Conservation (phyloP, 2,329 filamentous ascomycete species). For the Stenocarpella maydis region DNA sequence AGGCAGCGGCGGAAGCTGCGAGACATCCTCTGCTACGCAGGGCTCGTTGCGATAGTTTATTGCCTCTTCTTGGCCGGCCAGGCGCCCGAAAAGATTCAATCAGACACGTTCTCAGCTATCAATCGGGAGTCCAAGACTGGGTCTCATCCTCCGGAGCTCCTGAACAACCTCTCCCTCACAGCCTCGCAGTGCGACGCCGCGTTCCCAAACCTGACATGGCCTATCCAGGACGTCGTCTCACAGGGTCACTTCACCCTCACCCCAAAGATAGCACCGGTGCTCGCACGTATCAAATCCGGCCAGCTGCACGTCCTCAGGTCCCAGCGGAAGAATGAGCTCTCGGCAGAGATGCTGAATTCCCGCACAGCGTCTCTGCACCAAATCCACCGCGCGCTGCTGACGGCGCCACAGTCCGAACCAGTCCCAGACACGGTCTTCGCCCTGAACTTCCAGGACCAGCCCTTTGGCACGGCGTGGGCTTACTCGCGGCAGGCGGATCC, state of each 20-base stretch:
- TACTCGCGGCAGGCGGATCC: slow-evolving; percentile 57
- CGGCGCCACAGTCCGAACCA: slow-evolving; percentile 50
- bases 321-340: slow-evolving; percentile 51
- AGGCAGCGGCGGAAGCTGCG: slow-evolving; percentile 39
- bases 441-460: slow-evolving; percentile 60
- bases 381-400: slow-evolving; percentile 60
- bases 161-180: slow-evolving; percentile 50
- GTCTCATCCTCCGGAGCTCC: slow-evolving; percentile 35
- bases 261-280: slow-evolving; percentile 48
- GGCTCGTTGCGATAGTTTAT: slow-evolving; percentile 38
- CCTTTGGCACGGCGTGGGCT: slow-evolving; percentile 52
- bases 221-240: slow-evolving; percentile 55
- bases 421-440: slow-evolving; percentile 61
- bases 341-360: slow-evolving; percentile 55
- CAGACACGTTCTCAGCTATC: neutral
- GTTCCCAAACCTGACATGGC: slow-evolving; percentile 57
- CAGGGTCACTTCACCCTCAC: slow-evolving; percentile 54
- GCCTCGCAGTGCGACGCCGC: slow-evolving; percentile 51
- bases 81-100: neutral
- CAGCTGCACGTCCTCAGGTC: slow-evolving; percentile 56
- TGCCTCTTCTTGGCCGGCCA: slow-evolving; percentile 40
- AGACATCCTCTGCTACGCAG: slow-evolving; percentile 37
- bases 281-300: slow-evolving; percentile 53
- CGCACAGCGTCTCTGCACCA: slow-evolving; percentile 61
- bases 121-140: neutral